Evolutionary conservation across 441 rosid genomes (phyloP).

Genomic region (Capsella rubella): DNA sequence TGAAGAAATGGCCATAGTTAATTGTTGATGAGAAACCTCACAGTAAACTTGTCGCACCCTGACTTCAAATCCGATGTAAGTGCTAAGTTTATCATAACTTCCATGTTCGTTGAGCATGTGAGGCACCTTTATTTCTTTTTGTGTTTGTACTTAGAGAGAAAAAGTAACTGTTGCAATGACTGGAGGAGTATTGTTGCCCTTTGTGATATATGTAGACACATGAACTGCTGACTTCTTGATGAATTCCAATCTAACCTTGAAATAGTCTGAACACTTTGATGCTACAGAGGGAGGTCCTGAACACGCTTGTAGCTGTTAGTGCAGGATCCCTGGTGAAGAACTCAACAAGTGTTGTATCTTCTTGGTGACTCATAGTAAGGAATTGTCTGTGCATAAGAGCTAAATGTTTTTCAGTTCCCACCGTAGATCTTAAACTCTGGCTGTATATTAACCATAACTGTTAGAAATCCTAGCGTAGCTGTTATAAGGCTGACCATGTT

Average conservation of each 20-base stretch:
- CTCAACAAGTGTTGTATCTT: constrained; percentile 55
- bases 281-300: constrained; percentile 60
- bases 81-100: constrained; percentile 30
- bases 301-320: constrained; percentile 53
- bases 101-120: constrained; percentile 2
- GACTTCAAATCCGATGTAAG: constrained; percentile 76
- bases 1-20: constrained; percentile 60
- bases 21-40: constrained; percentile 66
- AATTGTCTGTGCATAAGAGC: constrained; percentile 19
- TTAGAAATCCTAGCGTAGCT: no score
- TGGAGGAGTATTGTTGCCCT: constrained; percentile 25
- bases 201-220: constrained; percentile 7
- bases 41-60: constrained; percentile 62
- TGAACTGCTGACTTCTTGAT: constrained; percentile 19
- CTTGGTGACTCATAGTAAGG: constrained; percentile 53
- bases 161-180: background rate
- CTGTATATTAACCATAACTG: background rate
- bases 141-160: constrained; percentile 16
- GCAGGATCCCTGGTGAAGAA: constrained; percentile 47
- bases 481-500: background rate
- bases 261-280: constrained; percentile 49
- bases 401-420: constrained; percentile 7
- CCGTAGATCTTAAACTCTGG: constrained; percentile 7
- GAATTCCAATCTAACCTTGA: constrained; percentile 39
- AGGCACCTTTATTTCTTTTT: background rate